Conservation (phyloP, 768 basidiomycete species). For the Tylopilus sp. region DNA sequence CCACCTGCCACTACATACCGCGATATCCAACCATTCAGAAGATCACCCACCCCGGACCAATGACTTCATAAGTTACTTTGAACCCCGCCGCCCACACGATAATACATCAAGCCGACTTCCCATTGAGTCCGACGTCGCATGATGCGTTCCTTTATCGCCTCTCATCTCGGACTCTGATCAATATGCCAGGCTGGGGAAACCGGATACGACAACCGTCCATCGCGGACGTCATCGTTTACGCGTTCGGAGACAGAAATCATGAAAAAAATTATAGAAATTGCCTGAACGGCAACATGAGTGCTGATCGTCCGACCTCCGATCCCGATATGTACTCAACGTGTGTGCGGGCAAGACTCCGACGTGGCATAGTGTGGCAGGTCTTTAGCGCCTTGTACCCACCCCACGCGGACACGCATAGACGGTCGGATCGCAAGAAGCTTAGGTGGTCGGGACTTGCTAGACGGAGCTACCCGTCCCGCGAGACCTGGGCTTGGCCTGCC, state of each 20-base stretch:
- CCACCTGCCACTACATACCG: background rate
- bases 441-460: background rate
- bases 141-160: background rate
- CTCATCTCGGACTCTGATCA: conserved; percentile 28
- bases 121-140: conserved; percentile 1
- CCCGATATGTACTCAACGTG: conserved; percentile 15
- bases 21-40: background rate
- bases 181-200: conserved; percentile 12
- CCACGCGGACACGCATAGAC: background rate
- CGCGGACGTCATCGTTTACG: conserved; percentile 1
- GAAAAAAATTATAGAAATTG: background rate
- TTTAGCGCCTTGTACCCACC: background rate
- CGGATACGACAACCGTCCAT: background rate
- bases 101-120: background rate
- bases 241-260: background rate
- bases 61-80: conserved; percentile 23
- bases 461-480: background rate
- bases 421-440: conserved; percentile 14
- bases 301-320: conserved; percentile 17
- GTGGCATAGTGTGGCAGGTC: background rate
- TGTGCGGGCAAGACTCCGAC: background rate
- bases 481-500: background rate
- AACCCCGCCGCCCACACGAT: conserved; percentile 3
- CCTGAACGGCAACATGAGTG: conserved; percentile 1
- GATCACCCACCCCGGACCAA: conserved; percentile 20